Evolutionary conservation across 805 yeast genomes (phyloP), one percentile per base, ranked within the genome.

Genomic region (Pichia kluyveri): DNA sequence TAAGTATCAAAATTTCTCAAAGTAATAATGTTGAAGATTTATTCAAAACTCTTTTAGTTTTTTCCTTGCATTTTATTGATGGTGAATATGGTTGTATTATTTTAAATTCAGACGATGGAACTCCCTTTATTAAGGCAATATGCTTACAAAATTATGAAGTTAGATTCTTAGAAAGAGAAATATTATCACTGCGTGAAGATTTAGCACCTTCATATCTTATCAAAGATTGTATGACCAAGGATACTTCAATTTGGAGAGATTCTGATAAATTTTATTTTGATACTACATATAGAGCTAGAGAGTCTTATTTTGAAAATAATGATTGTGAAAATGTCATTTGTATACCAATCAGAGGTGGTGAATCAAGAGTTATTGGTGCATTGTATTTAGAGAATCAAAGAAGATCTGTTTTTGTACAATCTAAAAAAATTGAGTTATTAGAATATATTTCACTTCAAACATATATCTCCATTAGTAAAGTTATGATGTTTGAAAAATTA

Each of bases 1-100:
- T 76, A 2, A 73, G 79, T 52, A 60, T 75, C n/a, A 68, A 69
- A 14, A 72, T 76, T n/a, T 69, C 77, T 2, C 78, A 73, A 52
- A 67, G 75, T 8, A 66, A 69, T 14, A 67, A 68, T 43, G 59
- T 63, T 40, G 63, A 62, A 4, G 56, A 68, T 1, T 72, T 75
- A 43, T 56, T 69, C 4, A 54, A 60, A 19, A 70, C 65, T 40
- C 52, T 76, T 17, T 57, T 74, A 0, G 66, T 66, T 45, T 70
- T 70, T 49, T 61, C 72, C 2, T 61, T 73, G 14, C 40, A 50
- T 15, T 46, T 50, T 14, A 41, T 54, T 27, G 26, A 50, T 15
- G 70, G 70, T 4, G 68, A 65, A 18, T 69, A 58, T 54, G 64
- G 65, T 1, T 65, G 62, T 17, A 55, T 67, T 28, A 58, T 63